Conservation (phyloP, 1,284 basidiomycete species). For the Volvariella surrecta region DNA sequence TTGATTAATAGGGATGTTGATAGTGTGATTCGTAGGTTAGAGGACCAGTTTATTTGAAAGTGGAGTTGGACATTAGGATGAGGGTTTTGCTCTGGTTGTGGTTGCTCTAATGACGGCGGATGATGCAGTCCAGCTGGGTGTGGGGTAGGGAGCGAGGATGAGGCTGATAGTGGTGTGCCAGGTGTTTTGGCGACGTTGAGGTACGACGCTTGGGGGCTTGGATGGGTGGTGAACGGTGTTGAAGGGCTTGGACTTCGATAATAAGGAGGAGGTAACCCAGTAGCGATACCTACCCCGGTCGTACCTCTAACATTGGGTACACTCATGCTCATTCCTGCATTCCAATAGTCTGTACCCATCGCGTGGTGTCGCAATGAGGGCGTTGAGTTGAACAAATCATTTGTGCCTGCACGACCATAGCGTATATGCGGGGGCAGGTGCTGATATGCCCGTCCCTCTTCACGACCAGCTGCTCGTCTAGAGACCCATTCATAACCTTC, state of each 20-base stretch:
- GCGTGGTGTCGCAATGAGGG: conserved; percentile 32
- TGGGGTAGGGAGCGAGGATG: conserved; percentile 12
- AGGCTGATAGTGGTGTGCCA: conserved; percentile 26
- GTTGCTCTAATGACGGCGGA: conserved; percentile 10
- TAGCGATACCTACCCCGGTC: background rate
- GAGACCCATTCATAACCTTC: conserved; percentile 78
- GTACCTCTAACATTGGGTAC: conserved; percentile 7
- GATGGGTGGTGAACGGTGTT: conserved; percentile 18
- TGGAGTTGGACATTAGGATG: conserved; percentile 73
- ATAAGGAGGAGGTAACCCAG: background rate
- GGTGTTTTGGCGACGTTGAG: too few species aligned
- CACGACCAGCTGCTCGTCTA: conserved; percentile 46
- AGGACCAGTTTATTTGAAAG: conserved; percentile 67
- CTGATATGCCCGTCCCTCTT: conserved; percentile 55
- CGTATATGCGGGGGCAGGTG: conserved; percentile 64
- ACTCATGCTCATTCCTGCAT: conserved; percentile 19
- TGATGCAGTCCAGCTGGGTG: conserved; percentile 11
- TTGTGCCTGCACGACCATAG: conserved; percentile 47
- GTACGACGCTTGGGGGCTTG: background rate
- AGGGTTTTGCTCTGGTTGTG: conserved; percentile 21
- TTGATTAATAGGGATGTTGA: conserved; percentile 94
- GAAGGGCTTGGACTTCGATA: conserved; percentile 15
- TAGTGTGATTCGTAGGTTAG: conserved; percentile 74
- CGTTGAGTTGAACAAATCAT: conserved; percentile 51
- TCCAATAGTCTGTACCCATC: conserved; percentile 37